Evolutionary conservation across 2,329 filamentous ascomycete species (phyloP).

Genomic region (Monosporascus sp.): DNA sequence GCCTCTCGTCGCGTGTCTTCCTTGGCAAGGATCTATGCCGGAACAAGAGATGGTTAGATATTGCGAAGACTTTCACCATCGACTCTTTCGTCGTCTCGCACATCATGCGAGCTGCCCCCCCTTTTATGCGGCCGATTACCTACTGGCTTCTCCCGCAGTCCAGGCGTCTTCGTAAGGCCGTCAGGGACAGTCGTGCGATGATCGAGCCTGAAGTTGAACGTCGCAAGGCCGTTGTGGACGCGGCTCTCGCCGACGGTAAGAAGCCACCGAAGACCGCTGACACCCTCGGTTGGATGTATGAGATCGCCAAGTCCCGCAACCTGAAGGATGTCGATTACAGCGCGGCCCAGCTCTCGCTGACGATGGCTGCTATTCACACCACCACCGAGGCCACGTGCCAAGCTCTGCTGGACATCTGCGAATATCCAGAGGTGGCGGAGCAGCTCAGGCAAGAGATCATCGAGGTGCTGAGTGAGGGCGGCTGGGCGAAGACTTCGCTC

Average conservation of each 20-base stretch:
- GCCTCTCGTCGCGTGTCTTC: conserved; percentile 44
- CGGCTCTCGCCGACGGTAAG: conserved; percentile 18
- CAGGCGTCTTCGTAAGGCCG: conserved; percentile 29
- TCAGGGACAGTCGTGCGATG: conserved; percentile 31
- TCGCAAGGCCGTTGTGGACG: conserved; percentile 21
- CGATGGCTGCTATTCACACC: conserved; percentile 36
- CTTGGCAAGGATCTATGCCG: conserved; percentile 39
- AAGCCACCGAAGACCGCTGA: conserved; percentile 30
- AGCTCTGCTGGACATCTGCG: conserved; percentile 38
- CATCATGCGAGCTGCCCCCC: conserved; percentile 34
- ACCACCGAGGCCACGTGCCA: conserved; percentile 31
- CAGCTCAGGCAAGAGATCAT: conserved; percentile 40
- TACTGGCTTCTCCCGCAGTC: conserved; percentile 39
- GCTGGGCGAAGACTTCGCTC: conserved; percentile 28
- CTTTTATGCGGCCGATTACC: conserved; percentile 33
- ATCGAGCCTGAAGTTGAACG: conserved; percentile 26
- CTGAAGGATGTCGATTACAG: conserved; percentile 23
- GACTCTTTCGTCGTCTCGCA: conserved; percentile 30
- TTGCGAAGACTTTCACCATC: conserved; percentile 37
- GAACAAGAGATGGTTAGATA: conserved; percentile 40
- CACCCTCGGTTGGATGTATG: conserved; percentile 38
- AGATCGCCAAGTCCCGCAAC: conserved; percentile 24
- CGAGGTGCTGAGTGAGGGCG: conserved; percentile 22
- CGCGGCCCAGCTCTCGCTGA: conserved; percentile 29
- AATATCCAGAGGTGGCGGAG: conserved; percentile 36